Conservation (phyloP, 352 stramenopile species). For the Ophiocytium majus region DNA sequence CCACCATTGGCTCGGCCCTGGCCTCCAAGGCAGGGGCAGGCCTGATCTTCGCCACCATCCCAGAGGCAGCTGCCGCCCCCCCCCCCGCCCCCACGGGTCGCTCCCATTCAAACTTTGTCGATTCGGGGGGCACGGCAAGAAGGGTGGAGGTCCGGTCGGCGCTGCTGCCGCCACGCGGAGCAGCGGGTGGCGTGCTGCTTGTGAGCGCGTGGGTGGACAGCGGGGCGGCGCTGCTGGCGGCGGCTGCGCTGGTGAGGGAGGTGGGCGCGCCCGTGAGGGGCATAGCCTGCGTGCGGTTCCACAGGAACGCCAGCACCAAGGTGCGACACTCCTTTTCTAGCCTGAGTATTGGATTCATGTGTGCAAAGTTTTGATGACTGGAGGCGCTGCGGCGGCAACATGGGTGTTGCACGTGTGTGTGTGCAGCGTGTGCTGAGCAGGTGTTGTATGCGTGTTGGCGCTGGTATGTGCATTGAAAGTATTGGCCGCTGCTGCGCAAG, state of each 20-base stretch:
- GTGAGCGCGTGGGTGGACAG: slow-evolving; percentile 47
- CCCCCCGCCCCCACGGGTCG: neutral
- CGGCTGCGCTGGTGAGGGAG: slow-evolving; percentile 35
- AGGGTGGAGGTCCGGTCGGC: slow-evolving; percentile 23
- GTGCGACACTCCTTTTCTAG: too few relatives aligned
- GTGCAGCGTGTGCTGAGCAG: too few relatives aligned
- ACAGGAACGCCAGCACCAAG: slow-evolving; percentile 34
- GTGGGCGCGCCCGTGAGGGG: slow-evolving; percentile 39
- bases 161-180: slow-evolving; percentile 40
- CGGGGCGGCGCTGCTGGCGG: slow-evolving; percentile 36
- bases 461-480: too few relatives aligned
- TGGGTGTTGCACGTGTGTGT: slow-evolving; percentile 12
- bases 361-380: slow-evolving; percentile 2
- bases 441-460: too few relatives aligned
- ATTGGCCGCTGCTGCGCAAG: too few relatives aligned
- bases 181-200: slow-evolving; percentile 41
- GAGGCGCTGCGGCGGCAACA: too few relatives aligned
- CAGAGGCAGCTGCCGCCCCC: neutral
- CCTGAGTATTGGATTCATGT: neutral
- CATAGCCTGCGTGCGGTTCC: slow-evolving; percentile 48
- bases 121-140: neutral
- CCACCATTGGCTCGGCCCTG: neutral
- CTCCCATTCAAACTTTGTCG: neutral
- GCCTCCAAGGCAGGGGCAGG: neutral
- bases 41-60: neutral